Base-by-base conservation (phyloP, 805 yeast species). In the Debaryomyces prosopidis region DNA sequence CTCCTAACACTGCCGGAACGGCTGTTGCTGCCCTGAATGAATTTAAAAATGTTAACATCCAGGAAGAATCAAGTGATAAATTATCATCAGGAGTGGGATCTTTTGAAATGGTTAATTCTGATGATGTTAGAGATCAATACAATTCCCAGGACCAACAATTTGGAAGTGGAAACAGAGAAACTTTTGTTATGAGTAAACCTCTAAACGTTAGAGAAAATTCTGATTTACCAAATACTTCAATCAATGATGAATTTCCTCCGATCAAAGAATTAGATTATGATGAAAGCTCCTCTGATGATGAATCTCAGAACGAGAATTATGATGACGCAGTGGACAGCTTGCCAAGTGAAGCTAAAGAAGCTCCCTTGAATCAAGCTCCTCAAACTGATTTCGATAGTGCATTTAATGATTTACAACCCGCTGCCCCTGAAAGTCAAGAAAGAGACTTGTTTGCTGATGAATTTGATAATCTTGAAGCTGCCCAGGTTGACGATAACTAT, bases 171-270 rank as follows among this genome's bases (percentile, higher is more conserved):
- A 36, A 16, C 17, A 11, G 26, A 10, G 45, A 47, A 34, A 39
- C 40, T 10, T 31, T 33, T 27, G 26, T 36, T 26, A 23, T 44
- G 10, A 23, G 37, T 14, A 43, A 46, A 10, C 39, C 37, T 19
- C 19, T 11, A 8, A 15, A 18, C 26, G 20, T 18, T 6, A 23
- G 19, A 31, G 28, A 31, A 14, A 32, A 18, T 11, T 16, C 30
- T 26, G 43, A 39, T n/a, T 15, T 7, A 18, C 14, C 39, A 6
- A 7, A 16, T 4, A 8, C 37, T 34, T 16, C 31, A 20, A 55
- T 45, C 17, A 71, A 65, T 40, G 75, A 72, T 11, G 87, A 82
- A 51, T 82, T 83, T 53, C 87, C 87, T 9, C 85, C 88, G 23
- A 79, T 83, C 36, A 64, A 71, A 50, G 84, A 84, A 51, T 59